Evolutionary conservation across 805 yeast genomes (phyloP).

Genomic region (Cephaloascus fragrans): DNA sequence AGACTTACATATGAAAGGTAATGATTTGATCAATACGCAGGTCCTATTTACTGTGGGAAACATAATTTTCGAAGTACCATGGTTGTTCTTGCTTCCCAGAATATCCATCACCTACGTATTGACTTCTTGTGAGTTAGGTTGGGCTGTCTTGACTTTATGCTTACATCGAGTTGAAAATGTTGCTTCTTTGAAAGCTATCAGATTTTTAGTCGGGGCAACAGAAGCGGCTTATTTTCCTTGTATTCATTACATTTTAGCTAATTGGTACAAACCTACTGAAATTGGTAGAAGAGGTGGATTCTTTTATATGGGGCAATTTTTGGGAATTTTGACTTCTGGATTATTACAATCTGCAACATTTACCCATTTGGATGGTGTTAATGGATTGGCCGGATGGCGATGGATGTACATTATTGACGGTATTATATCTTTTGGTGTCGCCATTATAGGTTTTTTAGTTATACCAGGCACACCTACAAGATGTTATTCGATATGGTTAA

Average conservation of each 20-base stretch:
- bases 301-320: slow-evolving; percentile 43
- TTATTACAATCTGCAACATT: slow-evolving; percentile 50
- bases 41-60: slow-evolving; percentile 58
- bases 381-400: slow-evolving; percentile 54
- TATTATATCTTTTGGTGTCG: slow-evolving; percentile 46
- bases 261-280: slow-evolving; percentile 42
- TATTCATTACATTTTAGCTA: slow-evolving; percentile 42
- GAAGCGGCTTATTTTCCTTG: slow-evolving; percentile 51
- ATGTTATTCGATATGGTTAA: slow-evolving; percentile 23
- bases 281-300: slow-evolving; percentile 42
- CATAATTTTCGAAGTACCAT: slow-evolving; percentile 52
- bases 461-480: slow-evolving; percentile 52
- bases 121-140: slow-evolving; percentile 39
- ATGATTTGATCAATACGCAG: slow-evolving; percentile 42
- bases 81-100: slow-evolving; percentile 40
- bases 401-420: slow-evolving; percentile 63
- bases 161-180: slow-evolving; percentile 37
- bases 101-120: slow-evolving; percentile 51
- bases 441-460: slow-evolving; percentile 43
- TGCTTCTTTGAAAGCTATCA: slow-evolving; percentile 41
- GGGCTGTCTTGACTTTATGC: slow-evolving; percentile 49
- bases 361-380: slow-evolving; percentile 30
- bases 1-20: slow-evolving; percentile 36
- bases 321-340: slow-evolving; percentile 46
- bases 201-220: slow-evolving; percentile 53